Percentiles rank a stretch among this genome's conserved stretches.
These are phyloP conservation scores for Solanum sejunctum DNA, from an alignment of 257 asterid genomes.

Conservation along the genomic window DNA sequence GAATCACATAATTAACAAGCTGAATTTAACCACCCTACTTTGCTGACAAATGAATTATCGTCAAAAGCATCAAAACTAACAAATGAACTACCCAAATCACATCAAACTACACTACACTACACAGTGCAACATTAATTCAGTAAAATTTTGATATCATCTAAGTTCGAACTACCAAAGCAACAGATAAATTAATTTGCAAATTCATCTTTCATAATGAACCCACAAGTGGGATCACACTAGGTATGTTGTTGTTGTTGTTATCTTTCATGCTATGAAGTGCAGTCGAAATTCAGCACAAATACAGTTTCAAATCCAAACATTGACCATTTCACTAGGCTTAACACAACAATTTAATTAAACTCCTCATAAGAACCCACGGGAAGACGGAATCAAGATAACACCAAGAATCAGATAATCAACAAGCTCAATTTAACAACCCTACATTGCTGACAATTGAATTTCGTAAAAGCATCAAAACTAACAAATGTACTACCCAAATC, in stretches of 20 bases:
- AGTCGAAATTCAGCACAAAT: not conserved
- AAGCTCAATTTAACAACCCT: not conserved
- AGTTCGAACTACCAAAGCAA: not conserved
- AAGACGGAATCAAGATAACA: not conserved
- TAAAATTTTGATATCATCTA: not conserved
- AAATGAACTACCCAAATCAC: not conserved
- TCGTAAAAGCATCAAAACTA: not conserved
- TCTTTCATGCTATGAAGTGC: not conserved
- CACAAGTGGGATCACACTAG: too few species aligned
- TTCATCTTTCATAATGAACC: not conserved
- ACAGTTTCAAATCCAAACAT: not conserved
- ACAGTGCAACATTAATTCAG: not conserved
- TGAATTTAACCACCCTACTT: not conserved
- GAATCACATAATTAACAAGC: not conserved
- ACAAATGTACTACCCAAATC: not conserved
- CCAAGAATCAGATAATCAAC: not conserved
- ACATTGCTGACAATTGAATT: not conserved
- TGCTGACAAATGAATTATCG: not conserved
- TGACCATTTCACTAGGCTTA: not conserved
- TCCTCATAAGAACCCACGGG: not conserved
- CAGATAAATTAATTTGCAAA: not conserved
- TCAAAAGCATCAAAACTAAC: not conserved
- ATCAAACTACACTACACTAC: not conserved
- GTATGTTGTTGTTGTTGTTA: too few species aligned
- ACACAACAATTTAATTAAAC: not conserved